Base-by-base conservation (phyloP, 495 filamentous ascomycete genomes). In the Parathielavia hyrcaniae region DNA sequence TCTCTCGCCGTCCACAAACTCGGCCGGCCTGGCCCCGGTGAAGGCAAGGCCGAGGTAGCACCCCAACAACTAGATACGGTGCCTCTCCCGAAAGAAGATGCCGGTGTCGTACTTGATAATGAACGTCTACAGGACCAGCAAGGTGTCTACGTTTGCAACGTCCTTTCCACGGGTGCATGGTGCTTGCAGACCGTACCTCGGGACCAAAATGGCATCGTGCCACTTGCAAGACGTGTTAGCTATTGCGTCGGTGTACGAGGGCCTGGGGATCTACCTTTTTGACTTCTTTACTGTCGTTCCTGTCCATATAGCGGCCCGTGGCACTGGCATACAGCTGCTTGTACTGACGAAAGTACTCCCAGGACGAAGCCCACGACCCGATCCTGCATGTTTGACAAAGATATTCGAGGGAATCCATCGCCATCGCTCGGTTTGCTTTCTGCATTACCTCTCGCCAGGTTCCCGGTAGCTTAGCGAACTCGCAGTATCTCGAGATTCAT, bases 81-180 rank as follows among this genome's bases (percentile, higher is more conserved):
- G 62, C 52, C 61, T 49, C 61, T 68, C 62, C 1, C 19, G 53
- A 52, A 62, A 54, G 59, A 56, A 65, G 17, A 63, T 63, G 44
- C 57, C 59, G 23, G 64, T 67, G 54, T 71, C 61, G 45, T 61
- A 60, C 16, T 63, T 59, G 58, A 60, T 66, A 53, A 69, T 62
- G 55, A 59, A 63, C 35, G 55, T 63, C 20, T 63, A 59, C 20
- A 69, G 51, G 48, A 63, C 60, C n/a, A n/a, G n/a, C n/a, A n/a
- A n/a, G n/a, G n/a, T n/a, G n/a, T n/a, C n/a, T n/a, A n/a, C n/a
- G n/a, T n/a, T n/a, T n/a, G n/a, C n/a, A n/a, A n/a, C n/a, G n/a
- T n/a, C n/a, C n/a, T n/a, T n/a, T n/a, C n/a, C n/a, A n/a, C n/a
- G n/a, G n/a, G n/a, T n/a, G n/a, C n/a, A n/a, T n/a, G n/a, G n/a